Conservation (phyloP, 257 asterid genomes). For the Prunella vulgaris region DNA sequence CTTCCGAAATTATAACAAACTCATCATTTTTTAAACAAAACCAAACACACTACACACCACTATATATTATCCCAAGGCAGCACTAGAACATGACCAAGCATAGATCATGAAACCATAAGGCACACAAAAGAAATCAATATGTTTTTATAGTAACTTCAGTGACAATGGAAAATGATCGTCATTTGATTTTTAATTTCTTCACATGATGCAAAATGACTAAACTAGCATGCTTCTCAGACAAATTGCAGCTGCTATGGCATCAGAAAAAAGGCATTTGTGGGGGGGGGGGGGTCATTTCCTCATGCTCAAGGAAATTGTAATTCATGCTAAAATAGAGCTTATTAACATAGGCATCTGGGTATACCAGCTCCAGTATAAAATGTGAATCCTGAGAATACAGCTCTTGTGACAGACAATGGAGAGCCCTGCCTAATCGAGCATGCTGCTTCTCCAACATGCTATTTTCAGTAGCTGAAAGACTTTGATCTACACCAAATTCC, state of each 20-base stretch:
- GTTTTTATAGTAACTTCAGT: background rate
- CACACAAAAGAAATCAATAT: background rate
- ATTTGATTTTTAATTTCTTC: background rate
- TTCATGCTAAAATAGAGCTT: slow-evolving; percentile 11
- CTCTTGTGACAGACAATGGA: slow-evolving; percentile 94
- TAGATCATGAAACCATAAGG: background rate
- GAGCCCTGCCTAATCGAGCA: slow-evolving; percentile 97
- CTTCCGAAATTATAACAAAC: background rate
- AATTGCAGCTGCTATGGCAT: background rate
- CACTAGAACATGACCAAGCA: background rate
- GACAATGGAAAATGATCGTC: background rate
- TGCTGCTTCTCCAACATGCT: slow-evolving; percentile 89
- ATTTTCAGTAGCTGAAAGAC: slow-evolving; percentile 55
- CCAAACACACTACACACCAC: background rate
- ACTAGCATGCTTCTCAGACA: background rate
- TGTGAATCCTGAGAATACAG: slow-evolving; percentile 97
- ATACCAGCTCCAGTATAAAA: slow-evolving; percentile 93
- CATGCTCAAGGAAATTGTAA: background rate
- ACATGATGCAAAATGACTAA: background rate
- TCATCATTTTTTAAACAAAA: background rate
- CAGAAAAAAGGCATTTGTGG: background rate
- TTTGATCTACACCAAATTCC: slow-evolving; percentile 78
- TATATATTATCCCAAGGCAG: background rate
- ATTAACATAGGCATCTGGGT: slow-evolving; percentile 16
- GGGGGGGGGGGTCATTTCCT: background rate